Base-by-base conservation (phyloP, 2,329 filamentous ascomycete genomes). In the Colletotrichum cereale region DNA sequence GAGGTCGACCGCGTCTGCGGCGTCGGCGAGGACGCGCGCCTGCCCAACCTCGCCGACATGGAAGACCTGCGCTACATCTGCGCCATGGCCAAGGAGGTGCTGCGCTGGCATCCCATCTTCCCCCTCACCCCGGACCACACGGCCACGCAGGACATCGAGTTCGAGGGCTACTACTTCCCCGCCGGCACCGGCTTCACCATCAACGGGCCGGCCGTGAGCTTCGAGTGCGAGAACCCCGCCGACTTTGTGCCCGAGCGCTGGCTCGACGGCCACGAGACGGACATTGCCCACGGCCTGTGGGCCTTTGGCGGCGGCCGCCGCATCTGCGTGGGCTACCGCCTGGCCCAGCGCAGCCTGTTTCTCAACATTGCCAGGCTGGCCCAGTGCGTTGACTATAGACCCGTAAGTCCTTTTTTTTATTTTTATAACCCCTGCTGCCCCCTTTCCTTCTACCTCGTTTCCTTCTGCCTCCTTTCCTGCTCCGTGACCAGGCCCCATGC, bases 81-180 rank as follows among this genome's bases (percentile, higher is more conserved):
- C 16, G 58, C 58, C 58, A 50, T 62, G 58, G 58, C 58, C 52
- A 85, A 86, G 72, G 85, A 87, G 74, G 79, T 81, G 1, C 75
- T 86, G 61, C 78, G 85, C 14, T 86, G 85, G 84, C 77, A 81
- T 10, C 84, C 83, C 1, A 81, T 82, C 26, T 79, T 85, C 7
- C 76, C 80, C 11, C 56, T 79, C 14, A 75, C 77, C 78, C 67
- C 83, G 75, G 67, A 80, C 38, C 83, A 83, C 73, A 78, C 80
- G 56, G 75, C 80, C 5, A 80, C 80, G 38, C 77, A 82, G 58
- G 84, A 86, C 57, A 80, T 85, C 67, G 82, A 84, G 31, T 62
- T 62, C 16, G 58, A 62, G 31, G 84, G 82, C 10, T 85, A 84
- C 72, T 77, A 76, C 47, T 84, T 86, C 60, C 82, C 82, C 3